Conservation (phyloP, 345 rosid species). For the Linum lewisii region DNA sequence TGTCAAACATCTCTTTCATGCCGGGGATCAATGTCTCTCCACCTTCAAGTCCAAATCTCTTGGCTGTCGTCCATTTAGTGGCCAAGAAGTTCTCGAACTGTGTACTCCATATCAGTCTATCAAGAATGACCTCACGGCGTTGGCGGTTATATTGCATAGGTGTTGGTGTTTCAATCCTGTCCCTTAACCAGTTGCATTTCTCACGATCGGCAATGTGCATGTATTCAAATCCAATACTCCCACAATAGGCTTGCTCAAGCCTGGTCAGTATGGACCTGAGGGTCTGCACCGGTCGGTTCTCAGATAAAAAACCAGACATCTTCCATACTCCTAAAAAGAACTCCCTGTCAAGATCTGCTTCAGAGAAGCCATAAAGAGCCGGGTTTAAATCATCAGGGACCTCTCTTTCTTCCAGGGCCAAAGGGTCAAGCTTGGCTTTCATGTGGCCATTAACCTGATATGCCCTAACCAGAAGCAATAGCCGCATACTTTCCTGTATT, state of each 20-base stretch:
- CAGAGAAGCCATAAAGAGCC: conserved; percentile 52
- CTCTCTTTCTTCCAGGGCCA: conserved; percentile 56
- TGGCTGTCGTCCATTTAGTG: conserved; percentile 72
- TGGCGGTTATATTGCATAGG: conserved; percentile 52
- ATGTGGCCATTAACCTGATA: conserved; percentile 83
- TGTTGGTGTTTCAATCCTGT: conserved; percentile 75
- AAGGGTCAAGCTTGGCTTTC: conserved; percentile 73
- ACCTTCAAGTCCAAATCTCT: conserved; percentile 84
- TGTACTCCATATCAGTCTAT: conserved; percentile 75
- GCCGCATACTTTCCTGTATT: conserved; percentile 80
- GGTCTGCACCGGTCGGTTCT: conserved; percentile 78
- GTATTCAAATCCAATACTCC: conserved; percentile 68
- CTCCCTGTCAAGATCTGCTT: conserved; percentile 70
- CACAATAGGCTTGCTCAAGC: conserved; percentile 83
- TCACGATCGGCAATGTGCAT: conserved; percentile 80
- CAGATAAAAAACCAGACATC: conserved; percentile 74
- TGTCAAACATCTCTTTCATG: conserved; percentile 85
- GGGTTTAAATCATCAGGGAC: conserved; percentile 64
- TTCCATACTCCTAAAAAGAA: conserved; percentile 75
- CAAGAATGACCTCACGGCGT: conserved; percentile 64
- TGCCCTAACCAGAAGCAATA: conserved; percentile 64
- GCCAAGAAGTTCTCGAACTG: conserved; percentile 88
- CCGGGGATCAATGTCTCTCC: conserved; percentile 83
- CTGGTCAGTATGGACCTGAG: conserved; percentile 59
- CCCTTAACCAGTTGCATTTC: conserved; percentile 78